Evolutionary conservation across 1,139 yeast genomes (phyloP).

Genomic region (Kazachstania sp.): DNA sequence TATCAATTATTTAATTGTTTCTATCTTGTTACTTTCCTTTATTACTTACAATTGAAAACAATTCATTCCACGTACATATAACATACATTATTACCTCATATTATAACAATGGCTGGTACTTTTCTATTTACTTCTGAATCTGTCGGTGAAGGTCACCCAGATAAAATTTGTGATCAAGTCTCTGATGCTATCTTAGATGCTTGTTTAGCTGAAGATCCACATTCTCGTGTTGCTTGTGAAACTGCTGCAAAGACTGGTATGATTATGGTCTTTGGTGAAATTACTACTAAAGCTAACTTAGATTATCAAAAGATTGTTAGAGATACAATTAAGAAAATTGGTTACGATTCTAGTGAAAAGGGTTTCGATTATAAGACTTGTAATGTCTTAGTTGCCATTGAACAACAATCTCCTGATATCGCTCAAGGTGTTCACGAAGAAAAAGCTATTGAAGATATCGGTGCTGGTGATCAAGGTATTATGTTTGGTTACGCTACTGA

Average conservation of each 20-base stretch:
- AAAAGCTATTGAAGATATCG: conserved; percentile 92
- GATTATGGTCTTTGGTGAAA: conserved; percentile 99
- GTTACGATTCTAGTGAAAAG: conserved; percentile 91
- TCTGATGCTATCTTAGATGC: conserved; percentile 98
- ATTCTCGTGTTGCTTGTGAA: conserved; percentile 98
- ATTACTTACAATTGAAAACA: background rate
- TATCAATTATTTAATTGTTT: too few species aligned
- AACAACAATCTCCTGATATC: conserved; percentile 98
- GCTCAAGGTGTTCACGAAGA: conserved; percentile 99
- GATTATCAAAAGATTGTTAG: conserved; percentile 97
- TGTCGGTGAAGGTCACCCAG: conserved; percentile 99
- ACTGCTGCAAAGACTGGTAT: conserved; percentile 98
- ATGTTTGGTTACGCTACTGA: conserved; percentile 99
- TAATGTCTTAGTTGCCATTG: conserved; percentile 97
- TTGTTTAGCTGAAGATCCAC: conserved; percentile 89
- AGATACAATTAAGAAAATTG: conserved; percentile 97
- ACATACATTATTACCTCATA: background rate
- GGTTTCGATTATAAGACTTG: conserved; percentile 99
- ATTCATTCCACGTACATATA: too few species aligned
- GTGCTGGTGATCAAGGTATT: conserved; percentile 99
- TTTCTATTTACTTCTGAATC: conserved; percentile 93
- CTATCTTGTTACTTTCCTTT: background rate
- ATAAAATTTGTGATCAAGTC: conserved; percentile 98
- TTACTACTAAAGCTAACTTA: conserved; percentile 89
- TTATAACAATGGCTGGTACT: conserved; percentile 25